Conservation (phyloP, 164 flowering plant genomes). For the Cinnamomum micranthum region DNA sequence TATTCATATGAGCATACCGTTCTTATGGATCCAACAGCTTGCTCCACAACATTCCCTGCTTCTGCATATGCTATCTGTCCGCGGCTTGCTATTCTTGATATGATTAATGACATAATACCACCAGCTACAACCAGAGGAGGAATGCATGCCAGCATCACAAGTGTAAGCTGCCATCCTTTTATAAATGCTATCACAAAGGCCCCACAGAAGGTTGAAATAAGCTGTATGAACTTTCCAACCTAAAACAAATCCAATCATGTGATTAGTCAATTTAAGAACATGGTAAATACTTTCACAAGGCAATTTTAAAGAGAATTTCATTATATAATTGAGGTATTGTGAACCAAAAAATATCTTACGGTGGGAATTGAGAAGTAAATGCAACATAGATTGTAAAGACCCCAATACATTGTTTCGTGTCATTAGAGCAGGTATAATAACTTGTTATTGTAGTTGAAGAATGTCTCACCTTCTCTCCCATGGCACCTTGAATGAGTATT, state of each 20-base stretch:
- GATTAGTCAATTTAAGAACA: too few species aligned
- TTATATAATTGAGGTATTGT: too few species aligned
- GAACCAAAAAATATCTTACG: too few species aligned
- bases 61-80: conserved; percentile 33
- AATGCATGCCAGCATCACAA: conserved; percentile 22
- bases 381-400: too few species aligned
- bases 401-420: too few species aligned
- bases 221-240: conserved; percentile 27
- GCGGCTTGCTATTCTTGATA: conserved; percentile 25
- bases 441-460: background rate
- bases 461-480: conserved; percentile 53
- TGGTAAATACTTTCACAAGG: too few species aligned
- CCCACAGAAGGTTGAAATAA: conserved; percentile 15
- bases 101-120: conserved; percentile 16
- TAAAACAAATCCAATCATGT: background rate
- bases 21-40: conserved; percentile 32
- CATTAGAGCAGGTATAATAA: too few species aligned
- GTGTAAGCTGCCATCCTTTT: conserved; percentile 22
- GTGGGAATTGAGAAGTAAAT: too few species aligned
- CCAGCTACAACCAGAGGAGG: conserved; percentile 20
- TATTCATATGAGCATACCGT: conserved; percentile 19
- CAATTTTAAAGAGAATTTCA: too few species aligned
- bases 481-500: conserved; percentile 64
- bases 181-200: conserved; percentile 21
- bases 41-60: conserved; percentile 32